These are phyloP conservation scores for Bremia lactucae DNA, from an alignment of 352 stramenopile genomes.

Conservation along the genomic window DNA sequence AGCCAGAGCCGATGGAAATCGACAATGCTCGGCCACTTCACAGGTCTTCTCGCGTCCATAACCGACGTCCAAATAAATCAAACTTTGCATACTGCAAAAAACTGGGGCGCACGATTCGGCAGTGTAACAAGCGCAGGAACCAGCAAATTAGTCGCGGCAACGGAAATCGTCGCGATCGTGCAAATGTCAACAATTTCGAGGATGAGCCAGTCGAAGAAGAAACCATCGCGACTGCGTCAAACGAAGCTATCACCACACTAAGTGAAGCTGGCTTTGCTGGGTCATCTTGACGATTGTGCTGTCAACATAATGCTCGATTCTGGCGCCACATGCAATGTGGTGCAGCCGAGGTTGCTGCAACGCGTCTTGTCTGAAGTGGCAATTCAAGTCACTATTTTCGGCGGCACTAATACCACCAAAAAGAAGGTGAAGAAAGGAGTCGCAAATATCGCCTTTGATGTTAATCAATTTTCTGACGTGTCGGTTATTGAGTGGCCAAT, in stretches of 20 bases:
- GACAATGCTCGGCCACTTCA: not conserved
- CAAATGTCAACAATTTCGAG: not conserved
- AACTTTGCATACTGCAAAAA: not conserved
- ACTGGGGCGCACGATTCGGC: not conserved
- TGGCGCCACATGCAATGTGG: not conserved
- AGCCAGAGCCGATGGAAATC: not conserved
- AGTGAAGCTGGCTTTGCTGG: not conserved
- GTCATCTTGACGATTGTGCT: not conserved
- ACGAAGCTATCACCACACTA: not conserved
- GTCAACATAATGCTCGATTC: not conserved
- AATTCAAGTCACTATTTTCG: too few relatives aligned
- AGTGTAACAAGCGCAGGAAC: not conserved
- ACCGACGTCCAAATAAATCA: not conserved
- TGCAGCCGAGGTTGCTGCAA: too few relatives aligned
- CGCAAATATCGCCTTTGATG: not conserved
- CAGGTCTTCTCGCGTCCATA: not conserved
- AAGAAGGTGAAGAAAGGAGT: not conserved
- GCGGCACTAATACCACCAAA: too few relatives aligned
- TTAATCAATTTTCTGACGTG: not conserved
- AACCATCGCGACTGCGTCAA: not conserved
- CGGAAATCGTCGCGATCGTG: not conserved
- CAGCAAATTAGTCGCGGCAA: not conserved
- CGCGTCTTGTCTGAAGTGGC: too few relatives aligned
- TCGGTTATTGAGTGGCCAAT: not conserved
- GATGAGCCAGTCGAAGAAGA: not conserved